These are phyloP conservation scores for Salix viminalis DNA, from an alignment of 345 rosid species.

Conservation along the genomic window DNA sequence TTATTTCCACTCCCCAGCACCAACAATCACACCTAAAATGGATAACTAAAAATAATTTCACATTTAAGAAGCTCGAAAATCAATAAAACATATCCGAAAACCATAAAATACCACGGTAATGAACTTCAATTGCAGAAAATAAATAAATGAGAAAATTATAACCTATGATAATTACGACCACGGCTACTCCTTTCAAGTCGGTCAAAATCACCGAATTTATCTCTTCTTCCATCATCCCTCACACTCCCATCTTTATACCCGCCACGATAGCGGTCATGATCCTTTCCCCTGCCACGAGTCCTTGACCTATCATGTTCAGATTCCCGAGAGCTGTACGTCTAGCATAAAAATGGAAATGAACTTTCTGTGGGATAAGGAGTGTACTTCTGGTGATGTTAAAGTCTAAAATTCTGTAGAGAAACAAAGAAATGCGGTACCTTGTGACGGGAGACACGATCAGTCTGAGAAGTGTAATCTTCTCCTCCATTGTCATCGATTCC, in stretches of 20 bases:
- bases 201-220: slow-evolving; percentile 11
- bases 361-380: not conserved
- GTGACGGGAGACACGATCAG: not conserved
- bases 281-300: slow-evolving; percentile 5
- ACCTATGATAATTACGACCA: slow-evolving; percentile 16
- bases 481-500: not conserved
- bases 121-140: not conserved
- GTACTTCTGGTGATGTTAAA: not conserved
- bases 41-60: not conserved
- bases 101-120: not conserved
- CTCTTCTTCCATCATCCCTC: slow-evolving; percentile 17
- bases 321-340: slow-evolving; percentile 10
- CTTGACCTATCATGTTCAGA: slow-evolving; percentile 22
- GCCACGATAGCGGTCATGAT: slow-evolving; percentile 5
- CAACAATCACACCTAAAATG: not conserved
- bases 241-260: slow-evolving; percentile 13
- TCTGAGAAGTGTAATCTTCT: not conserved
- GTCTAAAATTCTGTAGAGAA: not conserved
- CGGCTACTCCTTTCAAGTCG: slow-evolving; percentile 1
- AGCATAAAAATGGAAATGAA: not conserved
- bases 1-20: not conserved
- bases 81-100: not conserved
- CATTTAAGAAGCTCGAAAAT: not conserved
- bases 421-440: not conserved
- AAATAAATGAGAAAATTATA: not conserved